These are phyloP conservation scores for Penicillium sumatraense DNA, from an alignment of 2,329 filamentous ascomycete genomes.

Conservation along the genomic window DNA sequence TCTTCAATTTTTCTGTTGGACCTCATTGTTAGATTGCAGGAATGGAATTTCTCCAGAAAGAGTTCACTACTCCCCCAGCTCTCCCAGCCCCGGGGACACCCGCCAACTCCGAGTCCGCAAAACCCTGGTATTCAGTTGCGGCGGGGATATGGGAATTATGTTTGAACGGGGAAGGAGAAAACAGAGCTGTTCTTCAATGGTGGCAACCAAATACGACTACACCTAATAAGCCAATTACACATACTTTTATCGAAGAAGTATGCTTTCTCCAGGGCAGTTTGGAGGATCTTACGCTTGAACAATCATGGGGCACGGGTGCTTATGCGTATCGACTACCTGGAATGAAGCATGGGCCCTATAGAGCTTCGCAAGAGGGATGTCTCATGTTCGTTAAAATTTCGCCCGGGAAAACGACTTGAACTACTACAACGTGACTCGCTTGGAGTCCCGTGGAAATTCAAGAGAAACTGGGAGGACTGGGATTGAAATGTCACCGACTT, in stretches of 20 bases:
- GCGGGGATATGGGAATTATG: conserved; percentile 43
- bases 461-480: no score
- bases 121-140: conserved; percentile 31
- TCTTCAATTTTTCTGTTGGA: not conserved
- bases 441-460: no score
- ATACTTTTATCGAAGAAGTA: conserved; percentile 47
- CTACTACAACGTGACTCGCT: no score
- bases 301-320: conserved; percentile 39
- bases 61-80: conserved; percentile 27
- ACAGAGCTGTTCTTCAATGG: conserved; percentile 39
- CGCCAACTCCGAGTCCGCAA: conserved; percentile 10
- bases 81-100: conserved; percentile 24
- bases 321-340: conserved; percentile 48
- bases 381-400: conserved; percentile 37
- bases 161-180: conserved; percentile 40
- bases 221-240: conserved; percentile 34
- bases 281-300: conserved; percentile 35
- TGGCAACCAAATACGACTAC: conserved; percentile 40
- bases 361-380: conserved; percentile 38
- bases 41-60: conserved; percentile 27
- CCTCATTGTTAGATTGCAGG: not conserved
- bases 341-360: conserved; percentile 48
- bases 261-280: conserved; percentile 43
- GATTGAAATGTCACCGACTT: no score
- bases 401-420: no score